Evolutionary conservation across 2,329 filamentous ascomycete genomes (phyloP), one percentile per base, ranked within the genome.

Genomic region (Hymenoscyphus infarciens): DNA sequence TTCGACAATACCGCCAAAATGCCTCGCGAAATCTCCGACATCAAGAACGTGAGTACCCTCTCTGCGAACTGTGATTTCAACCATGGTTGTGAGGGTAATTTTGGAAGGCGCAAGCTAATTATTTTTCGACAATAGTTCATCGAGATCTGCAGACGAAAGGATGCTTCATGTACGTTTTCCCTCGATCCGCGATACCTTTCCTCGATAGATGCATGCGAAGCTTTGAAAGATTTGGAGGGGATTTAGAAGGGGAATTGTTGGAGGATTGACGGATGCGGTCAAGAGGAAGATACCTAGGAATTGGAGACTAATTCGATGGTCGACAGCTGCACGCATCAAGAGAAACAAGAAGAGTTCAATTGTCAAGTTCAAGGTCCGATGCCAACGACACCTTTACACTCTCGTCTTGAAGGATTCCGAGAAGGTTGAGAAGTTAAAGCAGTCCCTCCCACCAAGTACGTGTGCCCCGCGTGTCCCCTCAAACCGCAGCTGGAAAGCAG

Each of bases 351-450:
- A 90, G 83, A 83, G 84, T 77, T 86, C 89, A 79, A 89, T 94
- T 86, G 93, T 95, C 89, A 99, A 99, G 90, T 98, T 99, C 92
- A 99, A 99, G 92, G 94, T 99, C 87, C 92, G 95, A 81, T 98
- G 95, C 90, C 86, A 91, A 80, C 87, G 88, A 77, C 88, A 95
- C 86, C 86, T 99, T 74, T 99, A 99, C 90, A 97, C 95, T 74
- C 89, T 99, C 75, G 91, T 96, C 79, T 89, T 99, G 76, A 97
- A 97, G 88, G 95, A 99, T 83, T 87, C 87, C 77, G 95, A 97
- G 79, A 98, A 98, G 91, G 96, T 94, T 81, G 95, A 98, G 85
- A 99, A 99, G 91, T 89, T 99, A 74, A 98, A 97, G 92, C 94
- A 98, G 87, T 92, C 88, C 80, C 86, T 99, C 71, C 96, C 95